phyloP scores from a whole-genome alignment of 176 grass and related monocot genomes.

The Puya raimondii region DNA sequence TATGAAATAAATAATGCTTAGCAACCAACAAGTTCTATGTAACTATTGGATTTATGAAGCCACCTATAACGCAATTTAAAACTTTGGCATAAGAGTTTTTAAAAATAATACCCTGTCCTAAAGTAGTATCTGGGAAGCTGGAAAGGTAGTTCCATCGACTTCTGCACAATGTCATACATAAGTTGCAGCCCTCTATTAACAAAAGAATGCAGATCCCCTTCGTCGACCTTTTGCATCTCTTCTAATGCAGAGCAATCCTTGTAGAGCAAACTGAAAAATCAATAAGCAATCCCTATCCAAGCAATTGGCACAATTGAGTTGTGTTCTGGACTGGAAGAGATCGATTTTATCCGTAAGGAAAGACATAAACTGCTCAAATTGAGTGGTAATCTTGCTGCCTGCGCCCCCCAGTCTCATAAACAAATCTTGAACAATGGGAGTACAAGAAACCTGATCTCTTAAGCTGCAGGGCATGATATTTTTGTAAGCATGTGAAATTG shows the following conservation, averaged over 20 bases:
- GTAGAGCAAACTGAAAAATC: constrained; percentile 52
- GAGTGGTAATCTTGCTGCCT: constrained; percentile 25
- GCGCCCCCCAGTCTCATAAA: constrained; percentile 37
- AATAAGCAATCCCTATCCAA: constrained; percentile 32
- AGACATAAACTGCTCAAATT: constrained; percentile 39
- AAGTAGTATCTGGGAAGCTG: constrained; percentile 77
- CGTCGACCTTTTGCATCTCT: constrained; percentile 27
- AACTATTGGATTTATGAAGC: background rate
- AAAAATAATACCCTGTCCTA: constrained; percentile 42
- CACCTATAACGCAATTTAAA: constrained; percentile 4
- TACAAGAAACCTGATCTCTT: constrained; percentile 31
- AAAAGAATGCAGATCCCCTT: constrained; percentile 17
- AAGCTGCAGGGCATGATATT: constrained; percentile 15
- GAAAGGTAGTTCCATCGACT: constrained; percentile 56
- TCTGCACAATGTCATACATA: constrained; percentile 45
- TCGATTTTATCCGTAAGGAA: constrained; percentile 22
- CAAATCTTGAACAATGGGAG: constrained; percentile 49
- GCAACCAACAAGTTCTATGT: background rate
- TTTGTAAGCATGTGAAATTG: constrained; percentile 8
- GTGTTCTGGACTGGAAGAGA: constrained; percentile 21
- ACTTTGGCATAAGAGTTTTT: background rate
- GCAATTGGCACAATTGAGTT: constrained; percentile 21
- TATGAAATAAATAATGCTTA: background rate
- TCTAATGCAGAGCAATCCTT: constrained; percentile 27
- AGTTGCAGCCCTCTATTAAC: constrained; percentile 39